Evolutionary conservation across 192 early-diverging fungal species (phyloP).

Genomic region (Rhizophlyctis rosea): DNA sequence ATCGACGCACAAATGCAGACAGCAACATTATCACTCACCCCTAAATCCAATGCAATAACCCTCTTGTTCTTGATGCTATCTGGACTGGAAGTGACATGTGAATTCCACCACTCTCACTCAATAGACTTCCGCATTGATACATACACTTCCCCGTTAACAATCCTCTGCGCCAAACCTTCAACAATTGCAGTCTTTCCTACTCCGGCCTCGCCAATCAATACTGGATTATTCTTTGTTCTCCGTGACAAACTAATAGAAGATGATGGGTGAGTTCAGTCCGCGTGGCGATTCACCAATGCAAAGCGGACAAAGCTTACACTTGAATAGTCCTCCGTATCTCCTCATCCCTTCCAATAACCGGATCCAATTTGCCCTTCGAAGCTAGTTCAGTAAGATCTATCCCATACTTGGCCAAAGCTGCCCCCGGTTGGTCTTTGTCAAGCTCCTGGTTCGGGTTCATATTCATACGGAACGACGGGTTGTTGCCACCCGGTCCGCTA

Average conservation of each 20-base stretch:
- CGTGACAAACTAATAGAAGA: conserved; percentile 47
- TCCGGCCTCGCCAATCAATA: conserved; percentile 68
- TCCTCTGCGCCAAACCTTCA: conserved; percentile 84
- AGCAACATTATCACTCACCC: too few relatives aligned
- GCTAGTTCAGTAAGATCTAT: conserved; percentile 76
- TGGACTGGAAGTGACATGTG: too few relatives aligned
- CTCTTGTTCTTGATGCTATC: conserved; percentile 69
- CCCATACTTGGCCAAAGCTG: conserved; percentile 80
- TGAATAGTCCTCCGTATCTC: conserved; percentile 85
- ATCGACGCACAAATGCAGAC: too few relatives aligned
- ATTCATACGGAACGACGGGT: too few relatives aligned
- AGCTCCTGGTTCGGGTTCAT: conserved; percentile 7
- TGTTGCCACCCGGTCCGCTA: too few relatives aligned
- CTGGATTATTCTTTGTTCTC: conserved; percentile 79
- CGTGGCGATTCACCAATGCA: not conserved
- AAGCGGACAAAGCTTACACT: conserved; percentile 36
- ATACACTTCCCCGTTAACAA: conserved; percentile 74
- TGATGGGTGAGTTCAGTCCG: not conserved
- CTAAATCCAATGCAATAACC: conserved; percentile 85
- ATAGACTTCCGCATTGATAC: not conserved
- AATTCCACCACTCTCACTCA: not conserved
- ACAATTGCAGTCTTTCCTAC: conserved; percentile 71
- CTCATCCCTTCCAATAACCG: conserved; percentile 89
- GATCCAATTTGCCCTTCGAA: conserved; percentile 80
- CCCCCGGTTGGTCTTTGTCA: conserved; percentile 5